Conservation (phyloP, 352 stramenopile genomes). For the Peronospora destructor region DNA sequence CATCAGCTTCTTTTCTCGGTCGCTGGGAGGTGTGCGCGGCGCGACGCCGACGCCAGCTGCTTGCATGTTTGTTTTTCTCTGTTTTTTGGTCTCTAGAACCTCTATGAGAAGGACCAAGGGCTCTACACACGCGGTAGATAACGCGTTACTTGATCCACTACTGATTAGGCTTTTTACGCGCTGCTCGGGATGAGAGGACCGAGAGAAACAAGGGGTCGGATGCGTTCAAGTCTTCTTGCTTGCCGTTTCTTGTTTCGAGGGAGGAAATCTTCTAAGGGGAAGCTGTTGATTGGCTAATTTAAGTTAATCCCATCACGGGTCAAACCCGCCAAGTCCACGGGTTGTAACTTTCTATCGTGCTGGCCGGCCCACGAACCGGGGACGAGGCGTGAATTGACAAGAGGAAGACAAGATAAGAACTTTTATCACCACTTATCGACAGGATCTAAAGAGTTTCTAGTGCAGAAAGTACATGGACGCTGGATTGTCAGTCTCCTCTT, state of each 20-base stretch:
- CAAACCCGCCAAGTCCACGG: neutral
- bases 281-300: slow-evolving; percentile 11
- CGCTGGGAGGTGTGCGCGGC: slow-evolving; percentile 35
- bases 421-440: slow-evolving; percentile 2
- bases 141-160: neutral
- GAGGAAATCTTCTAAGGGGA: slow-evolving; percentile 22
- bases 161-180: neutral
- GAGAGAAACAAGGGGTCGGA: slow-evolving; percentile 17
- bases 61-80: slow-evolving; percentile 24
- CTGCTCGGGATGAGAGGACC: neutral
- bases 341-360: neutral
- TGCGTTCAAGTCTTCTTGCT: slow-evolving; percentile 9
- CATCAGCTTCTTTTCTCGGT: slow-evolving; percentile 54
- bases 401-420: too few species aligned
- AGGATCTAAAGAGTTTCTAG: slow-evolving; percentile 16
- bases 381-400: too few species aligned
- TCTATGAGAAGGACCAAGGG: neutral
- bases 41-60: slow-evolving; percentile 14
- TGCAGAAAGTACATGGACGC: slow-evolving; percentile 76
- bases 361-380: neutral
- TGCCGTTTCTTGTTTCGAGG: slow-evolving; percentile 15
- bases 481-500: slow-evolving; percentile 82
- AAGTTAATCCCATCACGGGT: neutral
- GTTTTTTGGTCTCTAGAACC: slow-evolving; percentile 8
- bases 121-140: slow-evolving; percentile 3